Percentiles rank a stretch among this genome's conserved stretches.
These are phyloP conservation scores for thale cress (Arabidopsis thaliana) DNA, from an alignment of 345 rosid genomes.

Conservation along the genomic window TAIR10.1 NC_003075.7:14598001-14598500, in stretches of 20 bases:
- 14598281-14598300: background rate
- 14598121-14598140: conserved; percentile 2
- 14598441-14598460: conserved; percentile 1
- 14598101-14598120: background rate
- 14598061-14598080: conserved; percentile 62
- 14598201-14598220: conserved; percentile 3
- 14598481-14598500: background rate
- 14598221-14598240: background rate
- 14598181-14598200: background rate
- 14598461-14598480: background rate
- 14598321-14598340: background rate
- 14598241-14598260: conserved; percentile 25
- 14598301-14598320: background rate
- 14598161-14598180: background rate
- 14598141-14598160: background rate
- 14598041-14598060: conserved; percentile 96
- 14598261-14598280: background rate
- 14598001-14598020: conserved; percentile 86
- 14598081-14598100: background rate
- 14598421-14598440: background rate
- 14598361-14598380: conserved; percentile 15
- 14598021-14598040: conserved; percentile 97
- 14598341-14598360: background rate
- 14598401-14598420: background rate
- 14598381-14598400: background rate